Evolutionary conservation across 192 early-diverging fungal genomes (phyloP), one percentile per base, ranked within the genome.

Genomic region (Podila minutissima): DNA sequence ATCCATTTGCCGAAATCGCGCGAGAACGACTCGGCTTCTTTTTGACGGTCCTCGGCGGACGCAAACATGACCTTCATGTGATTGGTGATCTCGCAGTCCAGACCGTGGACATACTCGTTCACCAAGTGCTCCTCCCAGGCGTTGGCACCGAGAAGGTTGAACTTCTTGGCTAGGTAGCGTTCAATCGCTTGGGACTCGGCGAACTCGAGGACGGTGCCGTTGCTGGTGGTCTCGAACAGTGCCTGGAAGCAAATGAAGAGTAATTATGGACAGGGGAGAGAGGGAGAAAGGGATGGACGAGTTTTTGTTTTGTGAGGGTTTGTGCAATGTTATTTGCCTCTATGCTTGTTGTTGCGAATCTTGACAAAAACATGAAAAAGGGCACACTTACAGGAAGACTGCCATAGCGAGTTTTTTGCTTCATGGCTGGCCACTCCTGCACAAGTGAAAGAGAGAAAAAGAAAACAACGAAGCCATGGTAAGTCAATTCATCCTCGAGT

Each of bases 161-260:
- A 83, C 46, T 76, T 71, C 32, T 53, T 33, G 24, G 70, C 55
- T 0, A 83, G 57, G 63, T 83, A 69, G 37, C 82, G 69, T 41
- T 83, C 82, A 28, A 83, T 77, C 6, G 67, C 69, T 3, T 32
- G n/a, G 46, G 69, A 48, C 48, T 83, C 74, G 37, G 62, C 26
- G 15, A 83, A 17, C 20, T 74, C 72, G 61, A 83, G 58, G 11
- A 70, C 49, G 7, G 53, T 63, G 32, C 75, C 70, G 31, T 51
- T 11, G 1, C 24, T 12, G 13, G 61, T 61, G 38, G 74, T 73
- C 63, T 83, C 74, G 41, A 37, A 37, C 35, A 37, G 10, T 37
- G 35, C 35, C 62, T 24, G 55, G 37, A 35, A 20, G 37, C 53
- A 26, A 37, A 48, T 61, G 7, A 22, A 59, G 53, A 33, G 33